Conservation (phyloP, 31 red algal genomes). For the Porphyra umbilicalis region DNA sequence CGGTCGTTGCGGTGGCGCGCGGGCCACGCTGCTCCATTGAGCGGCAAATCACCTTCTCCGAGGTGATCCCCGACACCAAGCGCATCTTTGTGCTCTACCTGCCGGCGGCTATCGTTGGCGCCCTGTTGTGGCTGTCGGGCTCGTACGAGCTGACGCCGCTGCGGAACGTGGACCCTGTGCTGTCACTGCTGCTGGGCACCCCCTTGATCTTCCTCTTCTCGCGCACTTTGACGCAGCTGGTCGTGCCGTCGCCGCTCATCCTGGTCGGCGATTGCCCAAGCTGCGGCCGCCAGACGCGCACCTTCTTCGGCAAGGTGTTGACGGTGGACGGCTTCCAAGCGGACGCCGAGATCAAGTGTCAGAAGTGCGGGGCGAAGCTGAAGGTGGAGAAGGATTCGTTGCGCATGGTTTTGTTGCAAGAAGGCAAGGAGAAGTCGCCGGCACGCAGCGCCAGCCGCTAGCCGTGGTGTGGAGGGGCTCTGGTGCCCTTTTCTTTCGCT, state of each 20-base stretch:
- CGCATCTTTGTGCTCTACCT: slow-evolving; percentile 72
- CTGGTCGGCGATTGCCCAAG: slow-evolving; percentile 92
- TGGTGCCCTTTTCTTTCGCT: no score
- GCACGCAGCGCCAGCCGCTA: no score
- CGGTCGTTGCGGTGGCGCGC: slow-evolving; percentile 70
- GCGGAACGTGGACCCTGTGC: slow-evolving; percentile 65
- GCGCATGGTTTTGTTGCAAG: slow-evolving; percentile 62
- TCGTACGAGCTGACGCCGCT: slow-evolving; percentile 90
- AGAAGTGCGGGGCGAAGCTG: slow-evolving; percentile 75
- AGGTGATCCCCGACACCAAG: slow-evolving; percentile 69
- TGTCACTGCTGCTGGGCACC: slow-evolving; percentile 72
- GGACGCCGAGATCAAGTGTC: slow-evolving; percentile 68
- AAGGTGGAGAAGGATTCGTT: slow-evolving; percentile 59
- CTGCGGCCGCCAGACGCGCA: slow-evolving; percentile 69
- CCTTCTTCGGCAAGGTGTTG: slow-evolving; percentile 86
- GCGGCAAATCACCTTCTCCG: slow-evolving; percentile 72
- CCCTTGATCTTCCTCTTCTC: slow-evolving; percentile 61
- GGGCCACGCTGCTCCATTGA: slow-evolving; percentile 84
- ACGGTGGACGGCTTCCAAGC: slow-evolving; percentile 60
- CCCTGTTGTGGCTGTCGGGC: slow-evolving; percentile 64
- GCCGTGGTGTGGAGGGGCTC: no score
- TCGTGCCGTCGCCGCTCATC: slow-evolving; percentile 79
- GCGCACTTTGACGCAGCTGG: slow-evolving; percentile 45
- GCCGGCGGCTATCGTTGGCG: slow-evolving; percentile 71
- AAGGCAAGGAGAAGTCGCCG: slow-evolving; percentile 33